Percentiles rank a stretch among this genome's conserved stretches.
Evolutionary conservation across 257 asterid species (phyloP).

Genomic region (Fraxinus cuspidata): DNA sequence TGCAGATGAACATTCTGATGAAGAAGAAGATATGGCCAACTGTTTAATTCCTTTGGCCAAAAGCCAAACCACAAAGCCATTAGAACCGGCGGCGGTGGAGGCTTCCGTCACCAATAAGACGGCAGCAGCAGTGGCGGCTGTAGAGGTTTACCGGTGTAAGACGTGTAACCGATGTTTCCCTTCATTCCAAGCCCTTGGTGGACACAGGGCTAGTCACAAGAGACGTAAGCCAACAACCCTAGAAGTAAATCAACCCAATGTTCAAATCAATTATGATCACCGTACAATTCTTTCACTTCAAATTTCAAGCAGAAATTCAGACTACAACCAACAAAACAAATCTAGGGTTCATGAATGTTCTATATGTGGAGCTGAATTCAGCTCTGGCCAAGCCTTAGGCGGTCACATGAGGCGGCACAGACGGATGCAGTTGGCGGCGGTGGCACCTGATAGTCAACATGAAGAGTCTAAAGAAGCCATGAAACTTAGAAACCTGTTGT

Average conservation of each 20-base stretch:
- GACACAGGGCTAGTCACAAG: constrained; percentile 90
- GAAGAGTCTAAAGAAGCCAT: constrained; percentile 39
- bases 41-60: constrained; percentile 78
- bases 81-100: constrained; percentile 9
- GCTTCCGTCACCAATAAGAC: constrained; percentile 28
- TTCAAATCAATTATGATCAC: constrained; percentile 16
- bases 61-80: constrained; percentile 33
- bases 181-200: constrained; percentile 93
- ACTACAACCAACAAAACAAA: constrained; percentile 23
- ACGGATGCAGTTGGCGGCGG: constrained; percentile 47
- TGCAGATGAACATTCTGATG: constrained; percentile 40
- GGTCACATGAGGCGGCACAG: constrained; percentile 98
- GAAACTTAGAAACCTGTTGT: constrained; percentile 46
- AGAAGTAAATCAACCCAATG: constrained; percentile 25
- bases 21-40: constrained; percentile 82
- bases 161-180: constrained; percentile 68
- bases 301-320: constrained; percentile 30
- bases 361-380: constrained; percentile 79
- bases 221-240: constrained; percentile 40
- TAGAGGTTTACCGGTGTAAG: constrained; percentile 71
- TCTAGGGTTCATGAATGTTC: constrained; percentile 80
- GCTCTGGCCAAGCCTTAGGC: constrained; percentile 89
- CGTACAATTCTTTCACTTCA: constrained; percentile 53
- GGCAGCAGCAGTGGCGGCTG: constrained; percentile 28
- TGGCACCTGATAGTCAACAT: constrained; percentile 15